These are phyloP conservation scores for Geosmithia morbida DNA, from an alignment of 2,329 filamentous ascomycete genomes.

Conservation along the genomic window DNA sequence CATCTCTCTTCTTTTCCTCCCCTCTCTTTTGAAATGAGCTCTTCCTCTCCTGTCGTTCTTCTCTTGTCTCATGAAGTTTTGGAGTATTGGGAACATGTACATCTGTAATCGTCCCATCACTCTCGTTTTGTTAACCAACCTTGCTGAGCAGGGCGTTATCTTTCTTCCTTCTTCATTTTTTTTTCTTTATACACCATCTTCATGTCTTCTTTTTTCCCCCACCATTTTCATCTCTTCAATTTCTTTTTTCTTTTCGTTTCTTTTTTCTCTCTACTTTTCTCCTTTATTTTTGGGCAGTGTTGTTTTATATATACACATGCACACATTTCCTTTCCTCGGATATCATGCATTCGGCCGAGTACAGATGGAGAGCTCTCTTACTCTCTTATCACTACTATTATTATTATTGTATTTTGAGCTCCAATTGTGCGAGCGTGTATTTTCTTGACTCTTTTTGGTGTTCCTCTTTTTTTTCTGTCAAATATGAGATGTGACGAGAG, in stretches of 20 bases:
- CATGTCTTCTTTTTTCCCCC: constrained; percentile 1
- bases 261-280: neutral
- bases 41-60: neutral
- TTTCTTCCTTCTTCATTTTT: constrained; percentile 7
- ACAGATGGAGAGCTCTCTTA: too few relatives aligned
- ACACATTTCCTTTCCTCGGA: too few relatives aligned
- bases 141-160: constrained; percentile 6
- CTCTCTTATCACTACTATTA: constrained; percentile 3
- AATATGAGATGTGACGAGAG: too few relatives aligned
- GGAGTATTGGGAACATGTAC: too few relatives aligned
- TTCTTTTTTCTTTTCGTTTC: neutral
- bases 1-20: neutral
- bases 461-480: neutral
- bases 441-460: neutral
- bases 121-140: neutral
- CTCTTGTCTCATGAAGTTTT: neutral
- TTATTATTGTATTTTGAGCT: constrained; percentile 3
- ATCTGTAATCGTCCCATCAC: neutral
- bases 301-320: too few relatives aligned
- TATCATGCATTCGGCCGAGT: too few relatives aligned
- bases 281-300: neutral
- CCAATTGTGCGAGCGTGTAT: neutral
- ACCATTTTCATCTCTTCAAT: neutral
- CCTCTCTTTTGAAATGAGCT: neutral
- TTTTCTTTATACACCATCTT: too few relatives aligned